These are phyloP conservation scores for Quercus ilex DNA, from an alignment of 306 rosid genomes.

Conservation along the genomic window DNA sequence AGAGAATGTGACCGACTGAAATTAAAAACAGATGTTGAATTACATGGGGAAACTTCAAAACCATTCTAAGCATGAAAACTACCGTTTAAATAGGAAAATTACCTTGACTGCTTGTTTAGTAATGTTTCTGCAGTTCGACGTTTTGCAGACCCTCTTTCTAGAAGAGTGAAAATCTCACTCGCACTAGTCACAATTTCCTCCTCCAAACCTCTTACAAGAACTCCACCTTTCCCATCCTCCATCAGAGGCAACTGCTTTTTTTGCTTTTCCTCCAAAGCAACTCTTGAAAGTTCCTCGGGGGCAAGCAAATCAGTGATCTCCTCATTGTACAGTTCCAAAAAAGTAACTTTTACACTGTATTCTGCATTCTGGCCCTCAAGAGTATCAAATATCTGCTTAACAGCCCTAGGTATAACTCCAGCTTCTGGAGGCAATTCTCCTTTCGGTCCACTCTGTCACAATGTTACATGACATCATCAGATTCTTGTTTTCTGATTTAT, in stretches of 20 bases:
- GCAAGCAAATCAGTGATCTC: constrained; percentile 96
- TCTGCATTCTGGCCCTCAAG: constrained; percentile 89
- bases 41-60: background rate
- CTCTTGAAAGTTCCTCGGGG: constrained; percentile 77
- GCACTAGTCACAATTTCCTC: constrained; percentile 95
- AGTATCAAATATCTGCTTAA: constrained; percentile 88
- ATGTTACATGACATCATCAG: background rate
- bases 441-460: constrained; percentile 72
- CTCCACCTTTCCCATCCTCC: constrained; percentile 99
- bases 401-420: constrained; percentile 94
- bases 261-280: constrained; percentile 73
- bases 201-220: constrained; percentile 89
- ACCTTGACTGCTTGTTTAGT: constrained; percentile 95
- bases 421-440: constrained; percentile 87
- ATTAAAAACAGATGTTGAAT: background rate
- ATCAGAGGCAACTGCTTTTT: constrained; percentile 86
- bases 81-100: background rate
- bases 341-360: constrained; percentile 91
- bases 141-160: constrained; percentile 93
- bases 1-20: constrained; percentile 97
- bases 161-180: constrained; percentile 72
- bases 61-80: background rate
- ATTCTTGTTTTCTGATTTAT: background rate
- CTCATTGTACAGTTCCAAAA: constrained; percentile 86
- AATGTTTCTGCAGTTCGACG: constrained; percentile 97